These are phyloP conservation scores for Zygoascus meyerae DNA, from an alignment of 1,139 yeast genomes.

Conservation along the genomic window DNA sequence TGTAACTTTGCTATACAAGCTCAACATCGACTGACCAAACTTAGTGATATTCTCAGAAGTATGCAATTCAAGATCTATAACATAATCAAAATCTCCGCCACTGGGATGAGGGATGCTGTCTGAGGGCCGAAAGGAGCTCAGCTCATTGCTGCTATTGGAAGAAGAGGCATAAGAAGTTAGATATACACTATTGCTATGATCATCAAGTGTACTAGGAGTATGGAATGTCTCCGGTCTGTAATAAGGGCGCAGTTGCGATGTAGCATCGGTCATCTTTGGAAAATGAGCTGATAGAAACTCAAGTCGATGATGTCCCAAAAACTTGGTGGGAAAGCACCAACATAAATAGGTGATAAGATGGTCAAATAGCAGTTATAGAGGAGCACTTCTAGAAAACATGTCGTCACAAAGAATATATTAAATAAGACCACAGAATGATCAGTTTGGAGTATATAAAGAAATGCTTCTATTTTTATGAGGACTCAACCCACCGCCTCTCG, in stretches of 20 bases:
- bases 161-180: neutral
- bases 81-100: slow-evolving; percentile 7
- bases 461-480: slow-evolving; percentile 28
- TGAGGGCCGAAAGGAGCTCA: neutral
- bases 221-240: slow-evolving; percentile 65
- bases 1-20: slow-evolving; percentile 61
- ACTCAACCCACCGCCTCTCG: neutral
- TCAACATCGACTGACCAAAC: slow-evolving; percentile 53
- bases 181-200: slow-evolving; percentile 1
- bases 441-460: slow-evolving; percentile 20
- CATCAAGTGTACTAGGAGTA: slow-evolving; percentile 24
- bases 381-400: neutral
- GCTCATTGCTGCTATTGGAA: neutral
- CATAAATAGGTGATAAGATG: too few species aligned
- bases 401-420: slow-evolving; percentile 1
- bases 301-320: too few species aligned
- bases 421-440: neutral
- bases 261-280: slow-evolving; percentile 13
- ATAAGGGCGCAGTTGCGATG: slow-evolving; percentile 53
- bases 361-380: too few species aligned
- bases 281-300: too few species aligned
- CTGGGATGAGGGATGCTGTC: neutral
- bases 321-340: too few species aligned
- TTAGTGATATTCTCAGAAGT: slow-evolving; percentile 18
- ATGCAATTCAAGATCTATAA: slow-evolving; percentile 14